These are phyloP conservation scores for Hypocreales sp. DNA, from an alignment of 2,329 filamentous ascomycete species.

Conservation along the genomic window DNA sequence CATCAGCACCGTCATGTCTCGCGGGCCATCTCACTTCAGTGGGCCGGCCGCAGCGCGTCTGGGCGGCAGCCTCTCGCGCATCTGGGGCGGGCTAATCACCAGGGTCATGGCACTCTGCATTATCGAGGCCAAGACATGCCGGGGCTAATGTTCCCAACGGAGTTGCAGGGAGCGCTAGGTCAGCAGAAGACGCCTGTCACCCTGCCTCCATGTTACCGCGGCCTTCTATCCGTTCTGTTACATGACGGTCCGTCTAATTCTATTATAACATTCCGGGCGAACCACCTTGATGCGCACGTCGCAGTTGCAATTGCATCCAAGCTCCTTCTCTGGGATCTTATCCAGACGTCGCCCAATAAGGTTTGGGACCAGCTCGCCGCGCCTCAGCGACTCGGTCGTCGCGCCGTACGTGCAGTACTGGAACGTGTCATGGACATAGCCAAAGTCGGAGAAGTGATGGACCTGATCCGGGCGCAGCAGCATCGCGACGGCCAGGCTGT, in stretches of 20 bases:
- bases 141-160: no score
- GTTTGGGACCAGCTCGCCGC: neutral
- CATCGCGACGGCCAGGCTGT: slow-evolving; percentile 1
- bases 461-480: slow-evolving; percentile 1
- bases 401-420: slow-evolving; percentile 1
- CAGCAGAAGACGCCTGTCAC: no score
- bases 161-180: no score
- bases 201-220: no score
- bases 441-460: slow-evolving; percentile 1
- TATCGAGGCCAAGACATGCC: no score
- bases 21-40: no score
- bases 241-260: neutral
- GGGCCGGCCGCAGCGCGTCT: no score
- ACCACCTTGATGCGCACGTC: neutral
- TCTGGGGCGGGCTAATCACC: no score
- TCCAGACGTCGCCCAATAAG: neutral
- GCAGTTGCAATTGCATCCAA: neutral
- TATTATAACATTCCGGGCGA: neutral
- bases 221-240: no score
- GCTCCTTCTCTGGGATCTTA: neutral
- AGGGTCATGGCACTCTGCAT: no score
- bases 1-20: no score
- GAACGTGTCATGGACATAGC: slow-evolving; percentile 1
- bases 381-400: neutral
- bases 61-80: no score